Conservation (phyloP, 805 yeast genomes). For the Candida piceae region DNA sequence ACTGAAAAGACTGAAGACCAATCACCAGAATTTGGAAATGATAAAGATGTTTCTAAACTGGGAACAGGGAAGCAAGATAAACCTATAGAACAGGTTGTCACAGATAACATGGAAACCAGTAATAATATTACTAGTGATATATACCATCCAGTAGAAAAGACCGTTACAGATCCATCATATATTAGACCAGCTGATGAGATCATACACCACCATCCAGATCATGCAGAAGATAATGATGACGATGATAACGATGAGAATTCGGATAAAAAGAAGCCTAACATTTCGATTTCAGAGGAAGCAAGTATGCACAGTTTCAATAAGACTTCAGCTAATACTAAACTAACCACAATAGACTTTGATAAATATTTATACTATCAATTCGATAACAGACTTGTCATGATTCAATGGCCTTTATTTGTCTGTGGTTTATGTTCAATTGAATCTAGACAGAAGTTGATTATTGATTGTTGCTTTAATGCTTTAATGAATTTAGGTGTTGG, state of each 20-base stretch:
- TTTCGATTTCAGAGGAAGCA: constrained; percentile 6
- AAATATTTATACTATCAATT: constrained; percentile 28
- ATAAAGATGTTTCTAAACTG: neutral
- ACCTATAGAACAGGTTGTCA: too few species aligned
- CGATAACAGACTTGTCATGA: constrained; percentile 32
- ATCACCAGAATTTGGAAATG: too few species aligned
- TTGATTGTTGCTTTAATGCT: constrained; percentile 32
- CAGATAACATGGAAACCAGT: too few species aligned
- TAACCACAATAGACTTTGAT: constrained; percentile 20
- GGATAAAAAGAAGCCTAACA: neutral
- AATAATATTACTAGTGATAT: too few species aligned
- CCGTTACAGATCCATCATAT: too few species aligned
- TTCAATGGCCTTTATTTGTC: constrained; percentile 33
- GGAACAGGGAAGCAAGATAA: neutral
- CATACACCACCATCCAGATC: too few species aligned
- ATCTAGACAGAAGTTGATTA: constrained; percentile 27
- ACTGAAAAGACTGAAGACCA: constrained; percentile 2
- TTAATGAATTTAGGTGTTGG: constrained; percentile 32
- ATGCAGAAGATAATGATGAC: constrained; percentile 3
- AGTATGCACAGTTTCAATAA: constrained; percentile 5
- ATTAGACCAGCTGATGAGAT: too few species aligned
- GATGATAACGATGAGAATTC: constrained; percentile 2
- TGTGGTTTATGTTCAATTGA: constrained; percentile 31
- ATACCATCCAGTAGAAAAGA: too few species aligned
- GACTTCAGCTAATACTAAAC: constrained; percentile 6